Conservation (phyloP, 1,139 yeast genomes). For the Dujonia santamariae region DNA sequence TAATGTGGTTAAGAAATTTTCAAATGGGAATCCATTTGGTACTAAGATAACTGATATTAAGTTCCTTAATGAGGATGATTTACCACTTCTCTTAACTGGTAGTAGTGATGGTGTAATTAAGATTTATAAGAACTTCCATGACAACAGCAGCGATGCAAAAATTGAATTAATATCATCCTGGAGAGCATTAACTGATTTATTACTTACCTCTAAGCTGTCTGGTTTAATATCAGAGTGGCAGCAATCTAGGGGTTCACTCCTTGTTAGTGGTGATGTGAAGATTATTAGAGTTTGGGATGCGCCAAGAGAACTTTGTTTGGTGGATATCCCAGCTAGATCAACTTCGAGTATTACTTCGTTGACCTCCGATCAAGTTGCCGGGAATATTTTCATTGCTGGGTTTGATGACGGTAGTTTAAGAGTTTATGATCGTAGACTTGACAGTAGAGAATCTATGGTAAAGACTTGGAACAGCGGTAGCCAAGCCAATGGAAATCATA, state of each 20-base stretch:
- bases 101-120: slow-evolving; percentile 92
- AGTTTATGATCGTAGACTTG: slow-evolving; percentile 86
- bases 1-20: slow-evolving; percentile 60
- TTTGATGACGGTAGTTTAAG: slow-evolving; percentile 90
- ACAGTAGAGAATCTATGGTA: slow-evolving; percentile 83
- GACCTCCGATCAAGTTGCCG: slow-evolving; percentile 94
- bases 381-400: slow-evolving; percentile 88
- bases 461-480: slow-evolving; percentile 58
- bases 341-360: slow-evolving; percentile 85
- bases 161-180: slow-evolving; percentile 79
- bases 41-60: slow-evolving; percentile 85
- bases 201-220: slow-evolving; percentile 75
- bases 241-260: slow-evolving; percentile 85
- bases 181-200: slow-evolving; percentile 87
- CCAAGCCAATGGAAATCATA: slow-evolving; percentile 14
- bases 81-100: slow-evolving; percentile 80
- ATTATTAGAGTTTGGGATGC: slow-evolving; percentile 96
- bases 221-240: slow-evolving; percentile 96
- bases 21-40: slow-evolving; percentile 84
- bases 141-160: slow-evolving; percentile 30
- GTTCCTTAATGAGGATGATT: slow-evolving; percentile 87
- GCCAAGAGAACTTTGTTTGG: slow-evolving; percentile 81
- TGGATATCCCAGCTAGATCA: slow-evolving; percentile 88
- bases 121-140: slow-evolving; percentile 75
- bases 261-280: slow-evolving; percentile 94